Conservation (phyloP, 202 grass and related monocot genomes). For the Digitaria exilis region DNA sequence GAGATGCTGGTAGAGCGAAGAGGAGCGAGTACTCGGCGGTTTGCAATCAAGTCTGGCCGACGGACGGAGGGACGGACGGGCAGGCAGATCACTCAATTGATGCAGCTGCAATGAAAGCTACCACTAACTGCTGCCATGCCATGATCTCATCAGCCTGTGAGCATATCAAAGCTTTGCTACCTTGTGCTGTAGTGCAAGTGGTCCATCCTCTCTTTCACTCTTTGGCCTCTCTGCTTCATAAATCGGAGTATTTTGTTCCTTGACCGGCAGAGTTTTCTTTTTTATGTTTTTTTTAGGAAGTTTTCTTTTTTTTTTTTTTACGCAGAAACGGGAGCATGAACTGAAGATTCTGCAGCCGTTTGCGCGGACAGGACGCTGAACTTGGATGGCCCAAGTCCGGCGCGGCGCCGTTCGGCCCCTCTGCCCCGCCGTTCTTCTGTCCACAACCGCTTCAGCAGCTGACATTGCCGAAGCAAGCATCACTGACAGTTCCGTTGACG, state of each 20-base stretch:
- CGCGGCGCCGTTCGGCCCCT: too few species aligned
- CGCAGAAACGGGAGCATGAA: not conserved
- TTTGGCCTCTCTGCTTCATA: not conserved
- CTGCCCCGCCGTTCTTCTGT: too few species aligned
- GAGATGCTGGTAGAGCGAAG: not conserved
- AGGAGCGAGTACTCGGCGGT: not conserved
- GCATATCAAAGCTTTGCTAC: not conserved
- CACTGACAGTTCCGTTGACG: slow-evolving; percentile 2
- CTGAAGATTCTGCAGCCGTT: not conserved
- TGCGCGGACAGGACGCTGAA: not conserved
- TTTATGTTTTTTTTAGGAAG: too few species aligned
- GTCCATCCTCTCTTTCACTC: not conserved
- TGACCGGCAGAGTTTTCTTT: too few species aligned
- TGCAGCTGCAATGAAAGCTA: slow-evolving; percentile 50
- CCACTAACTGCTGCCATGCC: not conserved
- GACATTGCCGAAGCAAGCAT: not conserved
- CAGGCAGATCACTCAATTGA: not conserved
- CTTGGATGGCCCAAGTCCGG: slow-evolving; percentile 7
- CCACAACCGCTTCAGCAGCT: too few species aligned
- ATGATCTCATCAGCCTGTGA: slow-evolving; percentile 9
- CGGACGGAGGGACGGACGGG: not conserved
- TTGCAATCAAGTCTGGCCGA: slow-evolving; percentile 27
- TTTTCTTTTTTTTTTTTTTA: too few species aligned
- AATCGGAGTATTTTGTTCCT: too few species aligned
- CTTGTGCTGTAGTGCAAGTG: not conserved